A percentile compares a stretch with the other conserved stretches of the same genome.
Conservation (phyloP, 192 early-diverging fungal genomes). For the Pecoramyces ruminantium region DNA sequence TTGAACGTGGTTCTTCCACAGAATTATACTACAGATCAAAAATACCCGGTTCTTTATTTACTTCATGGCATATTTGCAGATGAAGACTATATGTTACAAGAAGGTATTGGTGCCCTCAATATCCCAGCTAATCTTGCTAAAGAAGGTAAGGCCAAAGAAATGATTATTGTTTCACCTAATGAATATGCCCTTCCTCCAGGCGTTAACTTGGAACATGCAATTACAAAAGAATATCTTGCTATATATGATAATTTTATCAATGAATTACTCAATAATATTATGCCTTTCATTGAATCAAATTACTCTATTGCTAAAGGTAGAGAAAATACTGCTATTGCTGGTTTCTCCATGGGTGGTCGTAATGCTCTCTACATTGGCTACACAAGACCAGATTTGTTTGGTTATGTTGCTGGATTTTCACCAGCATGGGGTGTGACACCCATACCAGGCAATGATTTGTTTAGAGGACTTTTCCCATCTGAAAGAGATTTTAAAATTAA, state of each 20-base stretch:
- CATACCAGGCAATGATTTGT: neutral
- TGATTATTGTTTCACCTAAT: neutral
- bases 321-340: neutral
- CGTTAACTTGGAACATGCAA: too few relatives aligned
- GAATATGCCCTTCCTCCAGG: neutral
- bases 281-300: neutral
- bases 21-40: neutral
- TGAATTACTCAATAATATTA: neutral
- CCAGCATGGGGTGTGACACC: neutral
- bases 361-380: neutral
- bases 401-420: neutral
- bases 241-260: neutral
- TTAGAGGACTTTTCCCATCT: neutral
- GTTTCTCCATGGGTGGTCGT: neutral
- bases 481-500: neutral
- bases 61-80: neutral
- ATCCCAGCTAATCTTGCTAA: neutral
- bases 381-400: neutral
- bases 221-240: neutral
- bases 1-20: neutral
- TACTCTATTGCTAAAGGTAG: neutral
- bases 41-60: neutral
- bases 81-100: neutral
- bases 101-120: neutral
- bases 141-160: neutral